phyloP scores from a whole-genome alignment of 2,329 filamentous ascomycete species.

The Rutstroemia sp. region DNA sequence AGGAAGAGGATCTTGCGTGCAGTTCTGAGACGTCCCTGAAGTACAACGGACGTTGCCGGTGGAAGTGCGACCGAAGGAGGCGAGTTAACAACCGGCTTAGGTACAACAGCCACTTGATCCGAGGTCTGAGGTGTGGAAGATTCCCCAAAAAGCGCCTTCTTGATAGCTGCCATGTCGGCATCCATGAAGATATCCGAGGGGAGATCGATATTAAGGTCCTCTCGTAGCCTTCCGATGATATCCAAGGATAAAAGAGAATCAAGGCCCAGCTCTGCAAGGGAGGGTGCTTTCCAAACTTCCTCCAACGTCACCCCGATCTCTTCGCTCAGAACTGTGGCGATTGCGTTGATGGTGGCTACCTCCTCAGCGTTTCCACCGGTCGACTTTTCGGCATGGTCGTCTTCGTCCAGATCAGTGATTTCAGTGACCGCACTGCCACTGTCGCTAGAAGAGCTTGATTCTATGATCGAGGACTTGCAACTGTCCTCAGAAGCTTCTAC shows the following conservation, averaged over 20 bases:
- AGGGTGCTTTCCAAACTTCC: neutral
- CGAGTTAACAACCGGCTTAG: neutral
- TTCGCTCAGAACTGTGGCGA: neutral
- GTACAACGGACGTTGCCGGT: conserved; percentile 28
- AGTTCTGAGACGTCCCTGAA: conserved; percentile 38
- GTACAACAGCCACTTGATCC: neutral
- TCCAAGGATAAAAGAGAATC: conserved; percentile 2
- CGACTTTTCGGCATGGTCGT: too few relatives aligned
- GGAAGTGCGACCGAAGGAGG: neutral
- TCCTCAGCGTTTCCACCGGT: neutral
- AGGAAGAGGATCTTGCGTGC: conserved; percentile 37
- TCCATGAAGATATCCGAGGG: neutral
- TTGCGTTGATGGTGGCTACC: neutral
- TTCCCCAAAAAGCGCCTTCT: neutral
- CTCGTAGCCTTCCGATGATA: neutral
- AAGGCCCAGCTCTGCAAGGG: neutral
- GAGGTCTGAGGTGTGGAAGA: neutral
- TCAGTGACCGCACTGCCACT: neutral
- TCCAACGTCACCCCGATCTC: neutral
- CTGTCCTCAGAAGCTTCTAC: neutral
- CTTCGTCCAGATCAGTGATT: neutral
- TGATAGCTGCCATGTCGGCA: neutral
- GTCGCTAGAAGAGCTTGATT: neutral
- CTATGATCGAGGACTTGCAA: too few relatives aligned
- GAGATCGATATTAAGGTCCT: neutral